Evolutionary conservation across 1,139 yeast species (phyloP).

Genomic region (Yamadazyma kanchanaburiensis): DNA sequence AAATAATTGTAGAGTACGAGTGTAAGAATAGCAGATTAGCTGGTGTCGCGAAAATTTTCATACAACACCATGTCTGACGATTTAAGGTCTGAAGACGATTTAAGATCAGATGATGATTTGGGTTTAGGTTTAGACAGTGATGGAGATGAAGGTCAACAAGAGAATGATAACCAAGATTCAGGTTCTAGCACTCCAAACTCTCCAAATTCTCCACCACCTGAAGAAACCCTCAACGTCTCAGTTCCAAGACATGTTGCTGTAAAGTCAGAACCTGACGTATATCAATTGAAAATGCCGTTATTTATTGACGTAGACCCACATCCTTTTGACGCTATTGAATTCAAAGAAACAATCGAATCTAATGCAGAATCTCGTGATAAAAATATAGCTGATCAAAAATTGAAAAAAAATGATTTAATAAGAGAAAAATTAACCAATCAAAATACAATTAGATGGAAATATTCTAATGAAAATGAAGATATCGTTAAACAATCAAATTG

Average conservation of each 20-base stretch:
- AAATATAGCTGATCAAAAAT: conserved; percentile 28
- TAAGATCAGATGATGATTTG: conserved; percentile 10
- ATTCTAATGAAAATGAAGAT: conserved; percentile 63
- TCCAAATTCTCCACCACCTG: conserved; percentile 15
- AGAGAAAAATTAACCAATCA: conserved; percentile 61
- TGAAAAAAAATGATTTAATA: conserved; percentile 40
- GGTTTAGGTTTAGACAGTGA: conserved; percentile 13
- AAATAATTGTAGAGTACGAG: too few species aligned
- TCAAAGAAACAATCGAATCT: conserved; percentile 52
- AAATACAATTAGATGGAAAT: conserved; percentile 91
- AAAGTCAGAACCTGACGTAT: conserved; percentile 39
- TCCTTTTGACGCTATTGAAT: conserved; percentile 79
- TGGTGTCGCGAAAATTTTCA: conserved; percentile 1
- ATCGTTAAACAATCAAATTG: conserved; percentile 84
- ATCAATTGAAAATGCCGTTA: conserved; percentile 71
- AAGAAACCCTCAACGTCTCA: conserved; percentile 50
- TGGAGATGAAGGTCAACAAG: too few species aligned
- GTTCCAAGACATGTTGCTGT: conserved; percentile 72
- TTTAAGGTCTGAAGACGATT: too few species aligned
- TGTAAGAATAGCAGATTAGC: too few species aligned
- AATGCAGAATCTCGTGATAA: conserved; percentile 38
- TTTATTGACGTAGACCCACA: conserved; percentile 79
- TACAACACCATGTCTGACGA: conserved; percentile 14
- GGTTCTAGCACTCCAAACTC: conserved; percentile 3
- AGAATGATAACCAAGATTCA: conserved; percentile 5